Conservation (phyloP, 495 filamentous ascomycete species). For the Penicillium ucsense region DNA sequence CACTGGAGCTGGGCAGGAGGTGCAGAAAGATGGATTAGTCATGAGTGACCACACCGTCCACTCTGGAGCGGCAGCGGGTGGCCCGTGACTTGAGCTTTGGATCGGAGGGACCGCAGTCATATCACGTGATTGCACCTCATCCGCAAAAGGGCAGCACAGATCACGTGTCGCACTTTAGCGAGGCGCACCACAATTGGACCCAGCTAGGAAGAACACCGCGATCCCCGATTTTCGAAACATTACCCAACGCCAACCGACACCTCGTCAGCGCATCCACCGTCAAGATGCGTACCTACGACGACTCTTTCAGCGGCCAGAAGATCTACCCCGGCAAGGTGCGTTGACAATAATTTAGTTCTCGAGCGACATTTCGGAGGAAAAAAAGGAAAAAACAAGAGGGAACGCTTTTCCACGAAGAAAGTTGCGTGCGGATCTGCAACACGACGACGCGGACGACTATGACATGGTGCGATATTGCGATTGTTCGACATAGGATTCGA, state of each 20-base stretch:
- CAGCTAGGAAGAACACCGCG: constrained; percentile 25
- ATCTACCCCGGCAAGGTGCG: constrained; percentile 99
- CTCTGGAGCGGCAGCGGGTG: too few species aligned
- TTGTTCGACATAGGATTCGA: too few species aligned
- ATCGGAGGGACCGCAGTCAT: too few species aligned
- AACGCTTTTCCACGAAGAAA: constrained; percentile 10
- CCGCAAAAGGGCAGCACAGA: constrained; percentile 31
- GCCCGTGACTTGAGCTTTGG: too few species aligned
- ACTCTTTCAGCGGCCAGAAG: constrained; percentile 93
- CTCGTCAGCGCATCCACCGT: constrained; percentile 45
- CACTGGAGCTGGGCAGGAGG: too few species aligned
- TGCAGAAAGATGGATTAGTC: too few species aligned
- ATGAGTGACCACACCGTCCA: too few species aligned
- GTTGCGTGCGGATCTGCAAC: too few species aligned
- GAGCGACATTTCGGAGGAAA: constrained; percentile 13
- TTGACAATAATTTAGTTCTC: constrained; percentile 12
- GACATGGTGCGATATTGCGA: too few species aligned
- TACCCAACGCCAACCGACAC: constrained; percentile 43
- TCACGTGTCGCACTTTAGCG: constrained; percentile 42
- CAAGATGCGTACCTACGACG: constrained; percentile 98
- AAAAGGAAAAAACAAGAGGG: constrained; percentile 9
- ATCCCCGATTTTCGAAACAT: constrained; percentile 37
- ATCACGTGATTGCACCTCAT: constrained; percentile 8
- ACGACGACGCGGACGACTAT: too few species aligned
- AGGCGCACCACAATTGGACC: constrained; percentile 43